phyloP scores from a whole-genome alignment of 768 basidiomycete genomes.

The Mycena epipterygia region DNA sequence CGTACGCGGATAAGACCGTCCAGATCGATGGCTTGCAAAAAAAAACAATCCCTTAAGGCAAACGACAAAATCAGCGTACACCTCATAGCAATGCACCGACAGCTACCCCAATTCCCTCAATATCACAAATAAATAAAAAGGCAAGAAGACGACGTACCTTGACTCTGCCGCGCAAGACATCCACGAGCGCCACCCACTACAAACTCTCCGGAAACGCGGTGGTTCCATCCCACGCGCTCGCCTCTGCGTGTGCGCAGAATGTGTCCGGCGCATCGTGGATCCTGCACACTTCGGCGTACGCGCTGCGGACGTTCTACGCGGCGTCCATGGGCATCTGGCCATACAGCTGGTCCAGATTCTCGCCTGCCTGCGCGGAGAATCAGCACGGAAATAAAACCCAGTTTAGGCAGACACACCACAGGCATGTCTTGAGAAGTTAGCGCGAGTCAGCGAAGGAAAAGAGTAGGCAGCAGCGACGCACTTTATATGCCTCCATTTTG shows the following conservation, averaged over 20 bases:
- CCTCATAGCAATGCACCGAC: constrained; percentile 61
- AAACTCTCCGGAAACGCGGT: constrained; percentile 75
- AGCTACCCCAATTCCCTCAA: constrained; percentile 38
- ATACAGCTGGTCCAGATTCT: constrained; percentile 66
- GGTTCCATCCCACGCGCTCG: constrained; percentile 56
- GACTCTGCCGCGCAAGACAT: constrained; percentile 79
- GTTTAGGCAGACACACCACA: constrained; percentile 51
- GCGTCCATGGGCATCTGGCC: constrained; percentile 69
- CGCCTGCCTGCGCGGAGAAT: constrained; percentile 44
- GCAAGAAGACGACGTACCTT: constrained; percentile 63
- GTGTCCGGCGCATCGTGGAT: constrained; percentile 76
- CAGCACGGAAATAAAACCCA: no score
- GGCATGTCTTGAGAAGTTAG: constrained; percentile 74
- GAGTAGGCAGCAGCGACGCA: constrained; percentile 40
- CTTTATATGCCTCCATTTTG: constrained; percentile 84
- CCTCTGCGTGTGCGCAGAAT: constrained; percentile 67
- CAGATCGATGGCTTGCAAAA: constrained; percentile 71
- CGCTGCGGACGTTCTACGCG: constrained; percentile 78
- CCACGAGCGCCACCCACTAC: constrained; percentile 79
- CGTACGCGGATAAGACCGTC: constrained; percentile 74
- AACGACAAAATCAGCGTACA: constrained; percentile 19
- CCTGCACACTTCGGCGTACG: constrained; percentile 76
- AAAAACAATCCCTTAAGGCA: background rate
- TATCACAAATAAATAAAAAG: background rate
- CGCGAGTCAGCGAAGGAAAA: background rate